Percentiles rank a stretch among this genome's conserved stretches.
These are phyloP conservation scores for Hygrophorus russula DNA, from an alignment of 768 basidiomycete species.

Conservation along the genomic window DNA sequence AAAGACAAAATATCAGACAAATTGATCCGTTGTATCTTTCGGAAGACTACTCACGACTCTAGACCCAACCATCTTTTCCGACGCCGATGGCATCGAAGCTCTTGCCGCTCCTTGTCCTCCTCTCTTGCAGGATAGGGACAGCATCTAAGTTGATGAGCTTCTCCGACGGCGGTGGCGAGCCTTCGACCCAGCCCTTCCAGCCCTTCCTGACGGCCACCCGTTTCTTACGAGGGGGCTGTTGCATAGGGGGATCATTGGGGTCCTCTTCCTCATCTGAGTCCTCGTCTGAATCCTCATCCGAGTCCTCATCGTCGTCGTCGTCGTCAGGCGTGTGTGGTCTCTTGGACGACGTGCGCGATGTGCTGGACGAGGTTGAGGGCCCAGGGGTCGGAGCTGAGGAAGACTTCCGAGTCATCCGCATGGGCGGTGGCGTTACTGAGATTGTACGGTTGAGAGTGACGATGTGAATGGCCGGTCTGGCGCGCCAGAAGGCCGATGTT, in stretches of 20 bases:
- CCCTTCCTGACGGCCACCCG: slow-evolving; percentile 65
- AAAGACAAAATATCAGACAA: slow-evolving; percentile 22
- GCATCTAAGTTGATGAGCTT: slow-evolving; percentile 76
- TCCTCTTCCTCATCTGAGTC: no score
- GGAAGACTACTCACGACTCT: slow-evolving; percentile 30
- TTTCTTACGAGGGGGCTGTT: slow-evolving; percentile 36
- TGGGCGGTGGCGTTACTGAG: slow-evolving; percentile 67
- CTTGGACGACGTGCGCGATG: slow-evolving; percentile 73
- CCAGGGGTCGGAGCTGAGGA: slow-evolving; percentile 68
- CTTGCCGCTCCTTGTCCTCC: slow-evolving; percentile 76
- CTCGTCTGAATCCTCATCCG: no score
- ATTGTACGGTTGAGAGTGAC: slow-evolving; percentile 57
- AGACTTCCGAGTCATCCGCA: no score
- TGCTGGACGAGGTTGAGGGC: slow-evolving; percentile 61
- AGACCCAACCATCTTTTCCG: slow-evolving; percentile 73
- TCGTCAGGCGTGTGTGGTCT: slow-evolving; percentile 68
- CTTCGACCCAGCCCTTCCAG: slow-evolving; percentile 90
- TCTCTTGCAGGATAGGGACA: slow-evolving; percentile 57
- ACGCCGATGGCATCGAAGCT: slow-evolving; percentile 73
- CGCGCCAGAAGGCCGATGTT: slow-evolving; percentile 52
- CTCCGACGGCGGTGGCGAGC: slow-evolving; percentile 67
- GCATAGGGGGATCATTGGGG: no score
- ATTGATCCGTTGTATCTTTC: slow-evolving; percentile 38
- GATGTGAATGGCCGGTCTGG: slow-evolving; percentile 65
- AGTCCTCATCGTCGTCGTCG: slow-evolving; percentile 43